Evolutionary conservation across 1,284 basidiomycete species (phyloP).

Genomic region (Ganoderma sinense): DNA sequence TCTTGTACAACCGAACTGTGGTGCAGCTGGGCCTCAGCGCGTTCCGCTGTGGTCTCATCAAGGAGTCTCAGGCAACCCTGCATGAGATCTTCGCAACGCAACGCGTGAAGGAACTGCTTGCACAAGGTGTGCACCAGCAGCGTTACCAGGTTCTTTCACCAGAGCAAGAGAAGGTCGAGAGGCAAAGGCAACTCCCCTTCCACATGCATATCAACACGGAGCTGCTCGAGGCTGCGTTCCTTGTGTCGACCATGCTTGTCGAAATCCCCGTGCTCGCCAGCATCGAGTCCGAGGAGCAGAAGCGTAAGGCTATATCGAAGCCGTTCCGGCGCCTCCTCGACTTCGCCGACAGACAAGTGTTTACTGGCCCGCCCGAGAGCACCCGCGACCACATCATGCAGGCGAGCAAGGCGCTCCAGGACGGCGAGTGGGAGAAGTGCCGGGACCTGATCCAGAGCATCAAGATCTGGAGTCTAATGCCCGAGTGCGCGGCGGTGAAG

Average conservation of each 20-base stretch:
- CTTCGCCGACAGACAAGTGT: conserved; percentile 97
- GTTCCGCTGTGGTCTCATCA: conserved; percentile 94
- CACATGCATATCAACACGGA: conserved; percentile 99
- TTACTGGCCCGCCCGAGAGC: conserved; percentile 98
- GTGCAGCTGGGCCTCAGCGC: conserved; percentile 98
- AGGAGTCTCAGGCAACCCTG: conserved; percentile 91
- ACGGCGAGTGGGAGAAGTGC: conserved; percentile 97
- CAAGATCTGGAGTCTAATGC: conserved; percentile 98
- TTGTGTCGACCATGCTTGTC: conserved; percentile 98
- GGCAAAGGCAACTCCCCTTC: conserved; percentile 96
- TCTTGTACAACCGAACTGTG: conserved; percentile 97
- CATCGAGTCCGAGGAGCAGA: conserved; percentile 93
- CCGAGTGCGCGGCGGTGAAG: conserved; percentile 88
- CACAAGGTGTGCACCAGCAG: conserved; percentile 95
- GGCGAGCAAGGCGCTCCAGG: conserved; percentile 95
- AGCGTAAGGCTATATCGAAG: conserved; percentile 91
- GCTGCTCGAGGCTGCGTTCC: conserved; percentile 95
- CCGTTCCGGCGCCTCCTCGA: conserved; percentile 96
- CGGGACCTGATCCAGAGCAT: conserved; percentile 93
- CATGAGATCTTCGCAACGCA: conserved; percentile 97
- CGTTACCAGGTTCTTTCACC: conserved; percentile 88
- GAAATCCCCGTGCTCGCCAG: conserved; percentile 97
- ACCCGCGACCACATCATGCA: conserved; percentile 99
- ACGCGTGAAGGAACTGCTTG: conserved; percentile 95
- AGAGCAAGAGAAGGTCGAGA: conserved; percentile 97